Evolutionary conservation across 1,139 yeast species (phyloP), one percentile per base, ranked within the genome.

Genomic region (Suhomyces terraborum): DNA sequence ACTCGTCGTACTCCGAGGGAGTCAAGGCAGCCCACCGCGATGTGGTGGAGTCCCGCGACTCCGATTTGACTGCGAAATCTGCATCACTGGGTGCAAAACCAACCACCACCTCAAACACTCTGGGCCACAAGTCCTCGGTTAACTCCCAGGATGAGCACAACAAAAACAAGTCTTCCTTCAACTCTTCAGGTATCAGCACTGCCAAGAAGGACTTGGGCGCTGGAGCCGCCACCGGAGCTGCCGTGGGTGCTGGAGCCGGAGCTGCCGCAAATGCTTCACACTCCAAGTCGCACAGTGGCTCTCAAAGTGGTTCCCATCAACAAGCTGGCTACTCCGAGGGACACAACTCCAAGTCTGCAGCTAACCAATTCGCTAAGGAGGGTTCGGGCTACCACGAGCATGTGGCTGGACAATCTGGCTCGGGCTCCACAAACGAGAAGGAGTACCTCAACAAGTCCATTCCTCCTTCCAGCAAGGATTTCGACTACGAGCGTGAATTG

Each of bases 141-240:
- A 65, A 64, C 40, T 65, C 66, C 10, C 41, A 45, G 9, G 52
- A 55, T 23, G 62, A 57, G 34, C 69, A 66, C 43, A 32, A 45
- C 19, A 48, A 55, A 40, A 66, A 66, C 51, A 66, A 59, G 49
- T 66, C 71, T 5, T 56, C 64, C 12, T 65, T 46, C 51, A 65
- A 66, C 40, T 33, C 48, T 6, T 56, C 48, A 5, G 71, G 69
- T 8, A 46, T 60, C n/a, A 29, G 45, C n/a, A 40, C 51, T 22
- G 53, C 56, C 27, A 42, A 45, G 12, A 44, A 40, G 8, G 51
- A 47, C 12, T 46, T 41, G 12, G 38, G 47, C n/a, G 32, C 22
- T 8, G 35, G 25, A 20, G 26, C 29, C 27, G 38, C 28, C 29
- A 32, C 33, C 17, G 45, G 23, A 9, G 31, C 34, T 9, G 43